phyloP scores from a whole-genome alignment of 2,329 filamentous ascomycete species.

The Conoideocrella luteorostrata region DNA sequence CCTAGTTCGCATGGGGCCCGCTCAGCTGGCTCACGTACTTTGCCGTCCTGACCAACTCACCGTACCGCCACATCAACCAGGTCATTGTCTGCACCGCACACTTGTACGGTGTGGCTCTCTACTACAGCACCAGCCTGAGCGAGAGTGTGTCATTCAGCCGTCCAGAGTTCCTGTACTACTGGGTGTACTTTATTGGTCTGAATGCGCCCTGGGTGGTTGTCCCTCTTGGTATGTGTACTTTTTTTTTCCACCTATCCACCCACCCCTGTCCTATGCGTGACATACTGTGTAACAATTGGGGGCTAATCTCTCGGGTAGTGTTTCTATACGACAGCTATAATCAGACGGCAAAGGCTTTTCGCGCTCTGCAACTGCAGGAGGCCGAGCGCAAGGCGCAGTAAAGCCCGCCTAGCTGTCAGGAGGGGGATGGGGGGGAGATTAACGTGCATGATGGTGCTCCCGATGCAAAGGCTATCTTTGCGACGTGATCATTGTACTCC shows the following conservation, averaged over 20 bases:
- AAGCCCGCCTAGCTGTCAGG: no score
- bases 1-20: constrained; percentile 50
- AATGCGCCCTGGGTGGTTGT: constrained; percentile 56
- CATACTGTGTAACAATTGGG: no score
- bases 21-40: constrained; percentile 45
- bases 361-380: constrained; percentile 16
- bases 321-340: constrained; percentile 26
- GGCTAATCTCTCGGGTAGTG: constrained; percentile 16
- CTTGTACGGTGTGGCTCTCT: constrained; percentile 56
- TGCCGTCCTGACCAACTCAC: constrained; percentile 36
- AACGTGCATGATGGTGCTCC: no score
- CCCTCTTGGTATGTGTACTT: constrained; percentile 40
- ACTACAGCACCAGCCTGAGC: constrained; percentile 51
- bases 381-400: constrained; percentile 15
- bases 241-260: no score
- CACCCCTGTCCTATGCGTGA: no score
- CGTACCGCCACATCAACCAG: constrained; percentile 45
- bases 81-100: constrained; percentile 46
- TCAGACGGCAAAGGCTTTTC: constrained; percentile 21
- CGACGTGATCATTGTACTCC: no score
- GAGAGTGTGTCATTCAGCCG: constrained; percentile 49
- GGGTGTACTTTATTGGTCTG: constrained; percentile 56
- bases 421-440: no score
- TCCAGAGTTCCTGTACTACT: constrained; percentile 55
- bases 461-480: no score